Evolutionary conservation across 1,139 yeast genomes (phyloP), one percentile per base, ranked within the genome.

Genomic region (Lodderomyces theae): DNA sequence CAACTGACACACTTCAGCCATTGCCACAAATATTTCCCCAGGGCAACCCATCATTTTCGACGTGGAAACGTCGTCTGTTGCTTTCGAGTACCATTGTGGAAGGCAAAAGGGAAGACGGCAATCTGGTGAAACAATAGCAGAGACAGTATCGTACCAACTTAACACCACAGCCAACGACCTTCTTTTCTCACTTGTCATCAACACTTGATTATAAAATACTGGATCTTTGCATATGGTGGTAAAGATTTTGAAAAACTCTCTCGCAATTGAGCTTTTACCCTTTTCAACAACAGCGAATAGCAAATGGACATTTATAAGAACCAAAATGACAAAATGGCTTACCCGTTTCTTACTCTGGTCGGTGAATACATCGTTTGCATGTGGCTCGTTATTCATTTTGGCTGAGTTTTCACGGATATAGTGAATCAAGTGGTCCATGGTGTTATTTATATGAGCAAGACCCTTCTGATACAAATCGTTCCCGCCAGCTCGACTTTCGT

Each of bases 31-130:
- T 1, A 77, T 65, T 43, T 74, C 80, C 2, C 79, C 79, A 0
- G 82, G 81, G 47, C 82, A 77, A 0, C 81, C 82, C 73, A 74
- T 74, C 69, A 77, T 65, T 40, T 63, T 66, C 5, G 72, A 65
- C 0, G 80, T 74, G 6, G 80, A 73, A 8, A 72, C 62, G 4
- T 53, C 50, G 35, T 66, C 70, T 15, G 54, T 50, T 30, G 60
- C 60, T 2, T 66, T 58, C 1, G 80, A 80, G 50, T 73, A 76
- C 79, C 80, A 76, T 25, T 57, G 64, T 2, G 74, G 72, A 21
- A 64, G 66, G 53, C 79, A 74, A 46, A 59, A 74, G 0, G 82
- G 81, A 19, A 72, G 48, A 16, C 82, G 56, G 46, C 74, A 74
- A 53, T 76, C 81, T 0, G 80, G 77, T 1, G 80, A 72, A 1